Evolutionary conservation across 805 yeast genomes (phyloP), one percentile per base, ranked within the genome.

Genomic region (Yamadazyma endophytica): DNA sequence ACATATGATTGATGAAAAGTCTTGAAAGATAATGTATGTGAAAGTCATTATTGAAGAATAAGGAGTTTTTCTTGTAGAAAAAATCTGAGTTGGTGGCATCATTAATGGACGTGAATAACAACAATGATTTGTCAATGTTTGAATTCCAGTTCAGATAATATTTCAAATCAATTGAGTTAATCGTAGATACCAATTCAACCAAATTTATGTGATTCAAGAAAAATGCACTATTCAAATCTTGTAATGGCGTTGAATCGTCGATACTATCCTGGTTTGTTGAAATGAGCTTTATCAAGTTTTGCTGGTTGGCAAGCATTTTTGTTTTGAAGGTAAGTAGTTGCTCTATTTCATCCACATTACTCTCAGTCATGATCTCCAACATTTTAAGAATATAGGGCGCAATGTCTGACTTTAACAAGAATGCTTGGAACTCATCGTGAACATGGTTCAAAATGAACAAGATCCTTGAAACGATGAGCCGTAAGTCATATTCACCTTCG

Each of bases 11-110:
- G 5, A 79, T 58, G 26, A 88, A 58, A 20, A 88, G 53, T 35
- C 87, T 64, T 2, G 94, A 86, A 34, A 90, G 58, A 49, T 82
- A 88, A 52, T 90, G 97, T 11, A 84, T 70, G 42, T 82, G 80
- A 7, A 62, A 51, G 9, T 62, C 57, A 16, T 82, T 72, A 46
- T 82, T 81, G 62, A 86, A 87, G 5, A 86, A 73, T 29, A 89
- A 66, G 2, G 97, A 95, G 46, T 87, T 86, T 36, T 62, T 67
- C 36, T 68, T 67, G 58, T 69, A 70, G 39, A 71, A 65, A 17
- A 50, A 38, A 35, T 62, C 68, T 13, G 33, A 9, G 13, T 31
- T 15, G 32, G 30, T 18, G 13, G 32, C 14, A 16, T 47, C 49
- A 33, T 47, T 46, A 35, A 74, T 46, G 33, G 75, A 58, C 39